Base-by-base conservation (phyloP, 805 yeast genomes). In the Saccharomycopsis sp. region DNA sequence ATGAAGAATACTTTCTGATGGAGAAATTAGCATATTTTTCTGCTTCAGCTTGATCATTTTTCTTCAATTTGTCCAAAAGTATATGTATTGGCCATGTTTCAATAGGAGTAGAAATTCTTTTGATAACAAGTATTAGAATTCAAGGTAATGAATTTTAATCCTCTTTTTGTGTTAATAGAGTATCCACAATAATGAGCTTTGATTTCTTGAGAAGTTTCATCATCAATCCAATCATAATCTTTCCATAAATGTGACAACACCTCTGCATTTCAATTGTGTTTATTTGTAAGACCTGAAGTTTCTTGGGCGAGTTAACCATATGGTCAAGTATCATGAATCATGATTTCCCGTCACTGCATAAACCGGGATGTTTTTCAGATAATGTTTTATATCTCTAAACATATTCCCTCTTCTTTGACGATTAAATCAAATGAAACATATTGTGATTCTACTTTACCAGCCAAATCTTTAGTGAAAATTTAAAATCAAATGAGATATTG, bases 311-410 rank as follows among this genome's bases (percentile, higher is more conserved):
- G 56, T 54, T 79, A 84, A 29, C 79, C 81, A 50, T 77, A 74
- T 14, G 88, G 87, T 63, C 69, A 79, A 23, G 77, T 71, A 52
- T 79, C 87, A 57, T 80, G 86, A n/a, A n/a, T n/a, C n/a, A n/a
- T n/a, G n/a, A 55, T 76, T 78, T 20, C 87, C 87, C 51, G 79
- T 59, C 18, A 72, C 74, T 9, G 84, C 68, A 52, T 61, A 77
- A 4, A 79, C 70, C 5, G 84, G 79, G 21, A 74, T 55, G 38
- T 70, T 62, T 17, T 65, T 60, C 42, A 66, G 66, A 50, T 62
- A 59, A 40, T 47, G 51, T 49, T 78, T 79, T 64, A 79, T 63
- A 44, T 76, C 69, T 47, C 68, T 59, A 56, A 74, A 65, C 2
- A 70, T 56, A 18, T 56, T 54, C 40, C 65, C 54, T 79, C 83